Percentiles rank a stretch among this genome's conserved stretches.
Evolutionary conservation across 176 grass and related monocot species (phyloP).

Genomic region (Poa annua): DNA sequence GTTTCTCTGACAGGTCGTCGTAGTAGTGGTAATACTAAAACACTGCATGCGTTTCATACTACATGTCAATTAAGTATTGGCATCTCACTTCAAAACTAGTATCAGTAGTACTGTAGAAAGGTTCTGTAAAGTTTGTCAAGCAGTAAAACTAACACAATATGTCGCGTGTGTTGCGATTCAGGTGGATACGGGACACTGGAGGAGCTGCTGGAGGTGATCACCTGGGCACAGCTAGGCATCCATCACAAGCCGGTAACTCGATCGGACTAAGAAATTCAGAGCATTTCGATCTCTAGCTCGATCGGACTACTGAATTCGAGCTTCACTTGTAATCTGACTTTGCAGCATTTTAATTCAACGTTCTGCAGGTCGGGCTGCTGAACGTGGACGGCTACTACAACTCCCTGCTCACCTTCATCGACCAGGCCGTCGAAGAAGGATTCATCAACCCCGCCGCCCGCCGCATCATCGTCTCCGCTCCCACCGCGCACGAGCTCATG

Average conservation of each 20-base stretch:
- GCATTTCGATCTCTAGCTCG: not conserved
- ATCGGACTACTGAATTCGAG: no score
- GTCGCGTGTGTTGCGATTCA: not conserved
- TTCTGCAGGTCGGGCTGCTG: constrained; percentile 62
- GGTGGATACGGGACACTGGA: constrained; percentile 74
- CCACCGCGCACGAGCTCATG: constrained; percentile 50
- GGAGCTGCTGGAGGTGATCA: constrained; percentile 72
- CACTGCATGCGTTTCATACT: not conserved
- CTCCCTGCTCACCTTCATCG: constrained; percentile 64
- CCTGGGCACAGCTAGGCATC: constrained; percentile 70
- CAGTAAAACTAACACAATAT: no score
- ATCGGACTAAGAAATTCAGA: not conserved
- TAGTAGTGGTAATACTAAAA: not conserved
- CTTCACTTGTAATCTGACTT: not conserved
- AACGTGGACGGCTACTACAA: constrained; percentile 78
- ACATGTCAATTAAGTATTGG: not conserved
- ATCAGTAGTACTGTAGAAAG: no score
- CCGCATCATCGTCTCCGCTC: constrained; percentile 53
- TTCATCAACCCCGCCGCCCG: constrained; percentile 61
- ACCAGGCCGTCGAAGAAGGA: constrained; percentile 65
- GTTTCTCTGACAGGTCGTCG: no score
- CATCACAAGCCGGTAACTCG: constrained; percentile 65
- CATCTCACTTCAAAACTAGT: not conserved
- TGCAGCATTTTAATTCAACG: not conserved
- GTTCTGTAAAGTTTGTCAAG: no score